phyloP scores from a whole-genome alignment of 208 protist genomes.

The Acanthamoeba royreba region DNA sequence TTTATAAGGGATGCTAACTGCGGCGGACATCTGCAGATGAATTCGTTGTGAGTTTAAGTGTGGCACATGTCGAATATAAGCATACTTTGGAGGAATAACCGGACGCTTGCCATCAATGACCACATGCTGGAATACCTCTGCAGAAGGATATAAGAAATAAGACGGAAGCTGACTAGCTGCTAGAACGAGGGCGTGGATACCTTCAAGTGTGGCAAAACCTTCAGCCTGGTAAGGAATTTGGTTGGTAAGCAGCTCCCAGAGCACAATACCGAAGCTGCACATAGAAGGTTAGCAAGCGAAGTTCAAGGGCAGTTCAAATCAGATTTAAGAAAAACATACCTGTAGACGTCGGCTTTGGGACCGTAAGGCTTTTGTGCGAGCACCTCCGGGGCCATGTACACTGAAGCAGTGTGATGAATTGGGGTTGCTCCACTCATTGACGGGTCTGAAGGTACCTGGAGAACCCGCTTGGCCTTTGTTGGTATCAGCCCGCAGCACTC shows the following conservation, averaged over 20 bases:
- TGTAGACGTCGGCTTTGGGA: slow-evolving; percentile 16
- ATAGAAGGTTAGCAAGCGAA: background rate
- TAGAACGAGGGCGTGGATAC: background rate
- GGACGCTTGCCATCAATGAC: slow-evolving; percentile 32
- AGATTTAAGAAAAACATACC: background rate
- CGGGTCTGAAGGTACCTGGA: background rate
- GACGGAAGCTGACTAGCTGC: background rate
- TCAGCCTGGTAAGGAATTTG: background rate
- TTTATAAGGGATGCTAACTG: background rate
- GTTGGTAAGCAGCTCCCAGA: slow-evolving; percentile 40
- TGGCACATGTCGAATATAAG: background rate
- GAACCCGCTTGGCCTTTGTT: slow-evolving; percentile 28
- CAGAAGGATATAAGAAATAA: background rate
- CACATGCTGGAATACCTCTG: slow-evolving; percentile 36
- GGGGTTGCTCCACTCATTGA: background rate
- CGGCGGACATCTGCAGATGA: background rate
- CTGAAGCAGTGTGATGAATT: background rate
- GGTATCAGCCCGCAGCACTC: background rate
- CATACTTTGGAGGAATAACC: background rate
- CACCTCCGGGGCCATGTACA: slow-evolving; percentile 49
- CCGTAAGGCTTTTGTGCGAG: slow-evolving; percentile 25
- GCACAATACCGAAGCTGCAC: slow-evolving; percentile 19
- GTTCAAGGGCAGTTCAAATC: background rate
- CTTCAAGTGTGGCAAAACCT: slow-evolving; percentile 20
- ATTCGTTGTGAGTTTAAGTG: background rate